Base-by-base conservation (phyloP, 129 eudicot species). In the Centaurea solstitialis region DNA sequence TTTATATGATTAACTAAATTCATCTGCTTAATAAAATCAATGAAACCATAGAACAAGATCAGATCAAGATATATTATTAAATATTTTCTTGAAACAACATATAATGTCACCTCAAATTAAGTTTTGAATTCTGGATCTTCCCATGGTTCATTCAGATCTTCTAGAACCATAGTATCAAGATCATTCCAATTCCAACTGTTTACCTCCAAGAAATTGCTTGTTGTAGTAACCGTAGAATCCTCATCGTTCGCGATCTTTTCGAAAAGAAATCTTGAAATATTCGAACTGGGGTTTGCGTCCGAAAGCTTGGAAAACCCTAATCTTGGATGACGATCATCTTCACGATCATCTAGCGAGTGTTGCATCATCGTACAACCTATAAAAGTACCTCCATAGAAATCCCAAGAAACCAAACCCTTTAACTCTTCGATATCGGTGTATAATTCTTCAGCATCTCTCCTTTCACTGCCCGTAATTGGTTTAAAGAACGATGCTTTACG, bases 71-170 rank as follows among this genome's bases (percentile, higher is more conserved):
- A 80, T 66, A 80, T 1, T 5, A 74, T n/a, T 5, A 57, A 57
- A 33, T 33, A 33, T 57, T 75, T 41, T 35, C 24, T 40, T 76
- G 68, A 70, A 70, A 75, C 45, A 37, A 53, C n/a, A 15, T 47
- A 53, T 53, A 53, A 67, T 21, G 61, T 75, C 62, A 70, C 78
- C 78, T 71, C 53, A 61, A 18, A 28, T 41, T 72, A 90, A 20
- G 89, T 86, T 73, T 91, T 83, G 79, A 89, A 91, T 64, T 90
- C 76, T 81, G 88, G 73, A 75, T 88, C 97, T 77, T 87, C 93
- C 97, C 94, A 89, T 4, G 94, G 85, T 43, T 81, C 88, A 79
- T 85, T 86, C 43, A 93, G 79, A 86, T 93, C 96, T 75, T 83
- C 90, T 10, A 80, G 75, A 76, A 75, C 71, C 72, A 89, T 80